A percentile compares a stretch with the other conserved stretches of the same genome.
These are phyloP conservation scores for Gossypium bickii DNA, from an alignment of 345 rosid genomes.

Conservation along the genomic window DNA sequence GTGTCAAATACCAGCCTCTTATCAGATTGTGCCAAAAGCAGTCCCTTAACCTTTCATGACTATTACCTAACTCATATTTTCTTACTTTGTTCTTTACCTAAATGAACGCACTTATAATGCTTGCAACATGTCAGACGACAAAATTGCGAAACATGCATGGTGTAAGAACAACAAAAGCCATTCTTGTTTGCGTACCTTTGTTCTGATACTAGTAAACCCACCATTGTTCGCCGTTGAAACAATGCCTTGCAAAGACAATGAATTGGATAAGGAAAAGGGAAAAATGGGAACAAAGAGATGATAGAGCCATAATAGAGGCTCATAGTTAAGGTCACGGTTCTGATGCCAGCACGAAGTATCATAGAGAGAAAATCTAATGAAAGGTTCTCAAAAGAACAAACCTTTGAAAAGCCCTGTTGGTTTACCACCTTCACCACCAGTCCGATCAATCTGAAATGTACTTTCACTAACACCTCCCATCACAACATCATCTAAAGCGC, in stretches of 20 bases:
- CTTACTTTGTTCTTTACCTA: no score
- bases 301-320: neutral
- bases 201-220: slow-evolving; percentile 82
- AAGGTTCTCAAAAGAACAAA: slow-evolving; percentile 24
- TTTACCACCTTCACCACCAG: slow-evolving; percentile 71
- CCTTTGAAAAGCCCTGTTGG: slow-evolving; percentile 80
- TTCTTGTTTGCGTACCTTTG: slow-evolving; percentile 47
- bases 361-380: neutral
- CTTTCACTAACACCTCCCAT: slow-evolving; percentile 98
- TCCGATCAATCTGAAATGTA: slow-evolving; percentile 51
- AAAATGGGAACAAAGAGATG: neutral
- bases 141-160: slow-evolving; percentile 5
- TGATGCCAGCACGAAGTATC: neutral
- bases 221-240: slow-evolving; percentile 95
- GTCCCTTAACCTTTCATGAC: neutral
- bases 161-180: slow-evolving; percentile 8
- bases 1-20: neutral
- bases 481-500: slow-evolving; percentile 94
- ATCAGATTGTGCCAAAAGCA: neutral
- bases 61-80: neutral
- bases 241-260: slow-evolving; percentile 40
- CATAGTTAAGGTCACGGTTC: neutral
- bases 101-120: neutral
- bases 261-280: neutral
- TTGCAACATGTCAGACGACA: neutral